phyloP scores from a whole-genome alignment of 805 yeast species.

The Starmerella bacillaris region DNA sequence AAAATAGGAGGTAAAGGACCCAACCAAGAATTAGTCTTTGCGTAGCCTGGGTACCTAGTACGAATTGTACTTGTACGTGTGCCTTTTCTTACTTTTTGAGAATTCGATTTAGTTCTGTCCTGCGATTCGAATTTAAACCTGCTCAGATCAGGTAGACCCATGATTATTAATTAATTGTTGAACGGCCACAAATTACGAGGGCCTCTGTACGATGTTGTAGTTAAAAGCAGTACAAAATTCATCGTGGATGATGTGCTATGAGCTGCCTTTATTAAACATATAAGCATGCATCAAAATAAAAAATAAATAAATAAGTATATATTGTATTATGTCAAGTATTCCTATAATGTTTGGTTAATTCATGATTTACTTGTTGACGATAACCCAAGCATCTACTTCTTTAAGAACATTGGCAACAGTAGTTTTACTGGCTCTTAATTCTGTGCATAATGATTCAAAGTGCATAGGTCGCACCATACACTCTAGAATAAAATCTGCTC shows the following conservation, averaged over 20 bases:
- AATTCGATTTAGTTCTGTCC: background rate
- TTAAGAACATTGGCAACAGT: slow-evolving; percentile 12
- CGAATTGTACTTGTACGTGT: background rate
- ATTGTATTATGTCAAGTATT: slow-evolving; percentile 1
- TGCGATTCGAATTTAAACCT: slow-evolving; percentile 2
- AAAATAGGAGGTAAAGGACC: slow-evolving; percentile 19
- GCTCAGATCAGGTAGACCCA: too few relatives aligned
- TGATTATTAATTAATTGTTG: too few relatives aligned
- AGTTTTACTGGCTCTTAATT: slow-evolving; percentile 14
- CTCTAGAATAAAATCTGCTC: slow-evolving; percentile 4
- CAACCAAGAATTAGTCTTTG: slow-evolving; percentile 5
- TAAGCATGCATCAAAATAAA: background rate
- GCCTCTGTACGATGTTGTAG: too few relatives aligned
- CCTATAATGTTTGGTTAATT: too few relatives aligned
- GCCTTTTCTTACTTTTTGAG: background rate
- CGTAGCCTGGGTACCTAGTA: slow-evolving; percentile 1
- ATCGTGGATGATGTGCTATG: too few relatives aligned
- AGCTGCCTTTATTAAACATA: background rate
- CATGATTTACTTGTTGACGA: slow-evolving; percentile 6
- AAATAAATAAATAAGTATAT: slow-evolving; percentile 1
- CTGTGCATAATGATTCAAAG: slow-evolving; percentile 17
- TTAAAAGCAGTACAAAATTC: too few relatives aligned
- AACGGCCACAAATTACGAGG: too few relatives aligned
- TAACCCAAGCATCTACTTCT: slow-evolving; percentile 16
- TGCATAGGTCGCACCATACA: slow-evolving; percentile 12